Evolutionary conservation across 2,329 filamentous ascomycete species (phyloP).

Genomic region (Neobulgaria alba): DNA sequence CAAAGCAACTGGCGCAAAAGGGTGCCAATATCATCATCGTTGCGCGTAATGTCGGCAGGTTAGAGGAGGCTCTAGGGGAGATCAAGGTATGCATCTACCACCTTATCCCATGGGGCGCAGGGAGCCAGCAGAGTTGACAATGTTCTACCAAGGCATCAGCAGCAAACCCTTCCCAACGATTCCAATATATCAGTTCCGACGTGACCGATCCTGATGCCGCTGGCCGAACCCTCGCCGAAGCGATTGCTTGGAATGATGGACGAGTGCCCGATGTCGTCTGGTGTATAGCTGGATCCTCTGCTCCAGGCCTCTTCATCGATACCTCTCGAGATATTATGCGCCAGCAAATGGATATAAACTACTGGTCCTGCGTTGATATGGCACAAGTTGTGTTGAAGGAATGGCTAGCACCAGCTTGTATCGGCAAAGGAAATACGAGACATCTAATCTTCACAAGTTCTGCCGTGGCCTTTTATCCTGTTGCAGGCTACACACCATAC

Average conservation of each 20-base stretch:
- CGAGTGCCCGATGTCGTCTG: slow-evolving; percentile 76
- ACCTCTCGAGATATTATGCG: slow-evolving; percentile 57
- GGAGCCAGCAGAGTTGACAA: no score
- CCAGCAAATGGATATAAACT: slow-evolving; percentile 86
- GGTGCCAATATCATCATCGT: slow-evolving; percentile 85
- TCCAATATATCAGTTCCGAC: slow-evolving; percentile 78
- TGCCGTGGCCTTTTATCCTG: slow-evolving; percentile 62
- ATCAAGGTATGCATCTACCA: slow-evolving; percentile 58
- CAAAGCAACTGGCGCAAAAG: slow-evolving; percentile 65
- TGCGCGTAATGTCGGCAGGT: slow-evolving; percentile 66
- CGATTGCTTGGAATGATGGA: slow-evolving; percentile 69
- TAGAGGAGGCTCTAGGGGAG: slow-evolving; percentile 58
- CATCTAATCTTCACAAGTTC: slow-evolving; percentile 88
- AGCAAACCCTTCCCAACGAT: slow-evolving; percentile 61
- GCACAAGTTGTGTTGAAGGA: slow-evolving; percentile 67
- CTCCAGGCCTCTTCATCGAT: slow-evolving; percentile 71
- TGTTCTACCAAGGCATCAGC: slow-evolving; percentile 61
- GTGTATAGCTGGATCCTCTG: slow-evolving; percentile 73
- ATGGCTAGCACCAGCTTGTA: slow-evolving; percentile 54
- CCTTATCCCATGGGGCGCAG: no score
- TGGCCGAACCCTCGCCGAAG: slow-evolving; percentile 58
- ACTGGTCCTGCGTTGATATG: slow-evolving; percentile 79
- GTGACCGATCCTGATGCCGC: slow-evolving; percentile 65
- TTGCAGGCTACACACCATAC: slow-evolving; percentile 80
- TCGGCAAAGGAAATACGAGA: slow-evolving; percentile 43